Evolutionary conservation across 495 filamentous ascomycete genomes (phyloP).

Genomic region (Tuber magnatum): DNA sequence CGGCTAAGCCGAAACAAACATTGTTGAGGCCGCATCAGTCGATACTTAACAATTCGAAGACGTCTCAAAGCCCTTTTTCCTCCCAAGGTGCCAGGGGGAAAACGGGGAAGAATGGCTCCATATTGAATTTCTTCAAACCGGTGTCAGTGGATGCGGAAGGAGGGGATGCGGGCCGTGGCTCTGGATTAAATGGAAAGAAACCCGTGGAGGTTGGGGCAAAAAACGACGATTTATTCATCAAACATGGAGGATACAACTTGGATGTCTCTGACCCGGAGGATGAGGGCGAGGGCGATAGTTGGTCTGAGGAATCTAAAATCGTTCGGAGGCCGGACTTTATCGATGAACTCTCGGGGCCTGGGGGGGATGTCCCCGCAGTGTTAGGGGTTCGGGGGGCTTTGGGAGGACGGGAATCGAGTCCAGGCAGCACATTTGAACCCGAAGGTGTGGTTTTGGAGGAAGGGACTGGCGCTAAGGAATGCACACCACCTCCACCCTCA

Average conservation of each 20-base stretch:
- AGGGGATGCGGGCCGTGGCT: neutral
- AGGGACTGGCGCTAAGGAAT: slow-evolving; percentile 24
- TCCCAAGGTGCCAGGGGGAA: slow-evolving; percentile 22
- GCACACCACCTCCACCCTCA: slow-evolving; percentile 6
- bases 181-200: neutral
- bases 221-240: slow-evolving; percentile 28
- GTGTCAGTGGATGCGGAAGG: slow-evolving; percentile 1
- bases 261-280: slow-evolving; percentile 39
- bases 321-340: neutral
- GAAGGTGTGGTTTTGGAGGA: slow-evolving; percentile 7
- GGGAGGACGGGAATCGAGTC: neutral
- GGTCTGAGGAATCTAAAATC: neutral
- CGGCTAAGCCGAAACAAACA: slow-evolving; percentile 19
- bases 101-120: slow-evolving; percentile 27
- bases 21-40: slow-evolving; percentile 29
- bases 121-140: slow-evolving; percentile 37
- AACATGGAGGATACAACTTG: slow-evolving; percentile 34
- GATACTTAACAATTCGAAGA: slow-evolving; percentile 6
- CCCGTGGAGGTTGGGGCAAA: neutral
- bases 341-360: neutral
- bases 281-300: slow-evolving; percentile 10
- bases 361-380: neutral
- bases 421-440: neutral
- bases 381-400: neutral
- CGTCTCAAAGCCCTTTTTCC: slow-evolving; percentile 2